Percentiles rank a stretch among this genome's conserved stretches.
These are phyloP conservation scores for Salix suchowensis DNA, from an alignment of 345 rosid genomes.

Conservation along the genomic window DNA sequence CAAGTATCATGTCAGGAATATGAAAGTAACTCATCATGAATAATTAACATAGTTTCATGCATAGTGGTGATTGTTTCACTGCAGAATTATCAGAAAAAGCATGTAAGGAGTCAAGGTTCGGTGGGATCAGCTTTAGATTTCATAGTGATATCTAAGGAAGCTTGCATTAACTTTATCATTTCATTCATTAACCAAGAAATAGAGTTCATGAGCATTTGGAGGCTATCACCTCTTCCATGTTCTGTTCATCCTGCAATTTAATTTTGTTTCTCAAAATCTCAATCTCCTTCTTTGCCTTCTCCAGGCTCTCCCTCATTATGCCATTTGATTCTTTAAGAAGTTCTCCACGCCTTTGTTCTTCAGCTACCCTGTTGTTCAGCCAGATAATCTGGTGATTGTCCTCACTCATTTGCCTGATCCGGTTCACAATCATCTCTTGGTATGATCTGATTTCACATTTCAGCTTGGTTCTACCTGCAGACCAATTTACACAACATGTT, in stretches of 20 bases:
- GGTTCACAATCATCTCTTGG: slow-evolving; percentile 63
- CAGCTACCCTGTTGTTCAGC: slow-evolving; percentile 41
- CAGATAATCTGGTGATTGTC: slow-evolving; percentile 61
- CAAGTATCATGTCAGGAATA: too few species aligned
- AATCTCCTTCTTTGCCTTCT: slow-evolving; percentile 47
- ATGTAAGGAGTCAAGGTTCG: neutral
- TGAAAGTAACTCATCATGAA: neutral
- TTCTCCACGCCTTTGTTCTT: slow-evolving; percentile 34
- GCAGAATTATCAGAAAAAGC: neutral
- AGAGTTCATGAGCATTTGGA: neutral
- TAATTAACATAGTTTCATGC: neutral
- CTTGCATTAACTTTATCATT: too few species aligned
- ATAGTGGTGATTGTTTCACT: neutral
- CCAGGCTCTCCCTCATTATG: slow-evolving; percentile 47
- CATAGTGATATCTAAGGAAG: too few species aligned
- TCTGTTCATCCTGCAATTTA: slow-evolving; percentile 52
- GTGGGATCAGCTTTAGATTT: too few species aligned
- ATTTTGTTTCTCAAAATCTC: slow-evolving; percentile 55
- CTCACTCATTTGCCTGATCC: slow-evolving; percentile 55
- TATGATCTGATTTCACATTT: slow-evolving; percentile 67
- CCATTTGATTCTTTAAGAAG: slow-evolving; percentile 49
- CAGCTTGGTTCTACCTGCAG: slow-evolving; percentile 50
- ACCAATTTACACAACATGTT: slow-evolving; percentile 2
- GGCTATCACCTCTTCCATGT: slow-evolving; percentile 57
- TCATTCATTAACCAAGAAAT: neutral